Conservation (phyloP, 2,329 filamentous ascomycete species). For the Fusarium sp. region DNA sequence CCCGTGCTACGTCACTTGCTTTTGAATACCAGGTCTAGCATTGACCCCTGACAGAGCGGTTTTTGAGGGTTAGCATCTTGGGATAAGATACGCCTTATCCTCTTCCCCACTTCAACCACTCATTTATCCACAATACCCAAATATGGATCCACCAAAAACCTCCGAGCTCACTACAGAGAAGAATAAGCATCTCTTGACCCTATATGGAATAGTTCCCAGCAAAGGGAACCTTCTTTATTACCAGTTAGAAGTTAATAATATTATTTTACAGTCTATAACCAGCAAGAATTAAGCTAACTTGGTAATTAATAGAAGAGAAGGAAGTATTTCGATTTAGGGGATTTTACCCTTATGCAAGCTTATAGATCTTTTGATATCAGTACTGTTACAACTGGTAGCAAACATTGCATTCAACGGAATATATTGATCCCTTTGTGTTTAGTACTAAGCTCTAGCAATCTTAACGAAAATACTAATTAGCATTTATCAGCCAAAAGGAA, state of each 20-base stretch:
- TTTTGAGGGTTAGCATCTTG: background rate
- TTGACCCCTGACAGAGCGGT: background rate
- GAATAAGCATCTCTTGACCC: background rate
- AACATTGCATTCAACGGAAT: conserved; percentile 27
- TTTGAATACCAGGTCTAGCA: background rate
- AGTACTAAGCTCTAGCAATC: conserved; percentile 34
- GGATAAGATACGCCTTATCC: background rate
- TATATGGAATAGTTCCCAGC: conserved; percentile 22
- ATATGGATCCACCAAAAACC: background rate
- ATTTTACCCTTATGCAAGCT: conserved; percentile 38
- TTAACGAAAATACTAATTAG: background rate
- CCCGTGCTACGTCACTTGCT: background rate
- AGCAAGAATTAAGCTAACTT: conserved; percentile 1
- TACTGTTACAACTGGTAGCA: conserved; percentile 25
- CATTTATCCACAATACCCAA: background rate
- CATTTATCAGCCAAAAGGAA: background rate
- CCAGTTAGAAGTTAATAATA: conserved; percentile 22
- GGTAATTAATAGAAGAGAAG: conserved; percentile 2
- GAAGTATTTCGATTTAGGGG: conserved; percentile 40
- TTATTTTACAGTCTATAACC: background rate
- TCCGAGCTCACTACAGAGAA: background rate
- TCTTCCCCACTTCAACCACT: background rate
- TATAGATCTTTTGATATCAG: conserved; percentile 32
- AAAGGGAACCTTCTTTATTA: conserved; percentile 25
- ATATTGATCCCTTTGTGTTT: conserved; percentile 30